Evolutionary conservation across 176 grass and related monocot genomes (phyloP).

Genomic region (Bolboschoenus planiculmis): DNA sequence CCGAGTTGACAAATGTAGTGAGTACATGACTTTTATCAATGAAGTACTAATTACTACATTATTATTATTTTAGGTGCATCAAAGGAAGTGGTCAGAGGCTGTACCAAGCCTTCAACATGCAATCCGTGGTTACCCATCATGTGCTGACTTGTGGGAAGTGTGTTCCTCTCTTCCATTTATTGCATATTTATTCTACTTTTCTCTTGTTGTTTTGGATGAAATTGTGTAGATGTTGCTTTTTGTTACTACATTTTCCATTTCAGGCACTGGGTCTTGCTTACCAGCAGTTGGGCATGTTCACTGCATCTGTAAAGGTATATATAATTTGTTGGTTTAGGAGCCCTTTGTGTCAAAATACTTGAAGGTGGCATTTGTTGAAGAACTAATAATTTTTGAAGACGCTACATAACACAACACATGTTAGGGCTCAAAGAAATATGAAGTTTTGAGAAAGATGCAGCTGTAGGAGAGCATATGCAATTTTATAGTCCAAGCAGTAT

Average conservation of each 20-base stretch:
- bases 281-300: constrained; percentile 96
- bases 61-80: constrained; percentile 62
- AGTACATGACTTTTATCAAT: background rate
- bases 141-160: constrained; percentile 92
- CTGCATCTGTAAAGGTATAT: constrained; percentile 80
- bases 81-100: constrained; percentile 83
- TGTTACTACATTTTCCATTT: constrained; percentile 30
- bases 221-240: constrained; percentile 23
- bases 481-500: background rate
- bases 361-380: background rate
- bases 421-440: background rate
- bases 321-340: background rate
- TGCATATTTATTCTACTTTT: background rate
- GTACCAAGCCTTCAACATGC: constrained; percentile 87
- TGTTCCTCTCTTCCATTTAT: constrained; percentile 4
- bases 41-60: constrained; percentile 16
- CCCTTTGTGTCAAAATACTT: background rate
- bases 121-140: constrained; percentile 67
- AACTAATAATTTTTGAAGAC: background rate
- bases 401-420: background rate
- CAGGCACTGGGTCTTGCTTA: constrained; percentile 95
- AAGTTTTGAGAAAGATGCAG: background rate
- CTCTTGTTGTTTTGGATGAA: constrained; percentile 14
- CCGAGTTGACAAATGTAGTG: background rate
- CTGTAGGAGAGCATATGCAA: background rate